Conservation (phyloP, 306 rosid genomes). For the Cucurbita pepo region DNA sequence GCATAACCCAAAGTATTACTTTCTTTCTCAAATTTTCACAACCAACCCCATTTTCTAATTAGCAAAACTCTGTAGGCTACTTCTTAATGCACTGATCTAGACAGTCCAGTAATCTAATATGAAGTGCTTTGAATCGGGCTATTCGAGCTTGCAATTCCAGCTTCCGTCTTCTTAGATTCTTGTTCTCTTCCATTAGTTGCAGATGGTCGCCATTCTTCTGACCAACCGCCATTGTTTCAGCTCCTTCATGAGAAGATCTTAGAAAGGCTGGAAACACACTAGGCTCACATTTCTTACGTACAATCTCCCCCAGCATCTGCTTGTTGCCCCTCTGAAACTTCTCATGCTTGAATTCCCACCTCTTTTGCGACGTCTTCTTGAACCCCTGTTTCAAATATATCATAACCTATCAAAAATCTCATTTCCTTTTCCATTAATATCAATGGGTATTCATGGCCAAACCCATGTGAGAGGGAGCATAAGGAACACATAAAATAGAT, state of each 20-base stretch:
- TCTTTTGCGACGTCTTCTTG: constrained; percentile 56
- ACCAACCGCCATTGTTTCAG: constrained; percentile 8
- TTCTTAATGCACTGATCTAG: constrained; percentile 27
- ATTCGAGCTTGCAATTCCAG: constrained; percentile 47
- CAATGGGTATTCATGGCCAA: background rate
- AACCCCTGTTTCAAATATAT: constrained; percentile 37
- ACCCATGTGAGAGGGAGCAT: background rate
- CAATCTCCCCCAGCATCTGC: constrained; percentile 41
- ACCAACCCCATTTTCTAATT: background rate
- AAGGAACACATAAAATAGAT: background rate
- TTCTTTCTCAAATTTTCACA: background rate
- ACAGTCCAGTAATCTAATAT: constrained; percentile 40
- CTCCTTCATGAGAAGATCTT: constrained; percentile 44
- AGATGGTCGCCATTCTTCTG: constrained; percentile 14
- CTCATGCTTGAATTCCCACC: constrained; percentile 88
- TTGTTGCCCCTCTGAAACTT: constrained; percentile 50
- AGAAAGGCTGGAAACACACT: constrained; percentile 64
- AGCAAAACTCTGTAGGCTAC: background rate
- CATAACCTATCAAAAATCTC: background rate
- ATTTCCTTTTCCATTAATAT: background rate
- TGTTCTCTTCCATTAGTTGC: constrained; percentile 49
- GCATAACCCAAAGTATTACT: background rate
- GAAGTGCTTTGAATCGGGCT: constrained; percentile 49
- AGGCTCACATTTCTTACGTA: constrained; percentile 66
- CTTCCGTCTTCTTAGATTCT: constrained; percentile 45